Evolutionary conservation across 768 basidiomycete genomes (phyloP), one percentile per base, ranked within the genome.

Genomic region (Tylopilus felleus): DNA sequence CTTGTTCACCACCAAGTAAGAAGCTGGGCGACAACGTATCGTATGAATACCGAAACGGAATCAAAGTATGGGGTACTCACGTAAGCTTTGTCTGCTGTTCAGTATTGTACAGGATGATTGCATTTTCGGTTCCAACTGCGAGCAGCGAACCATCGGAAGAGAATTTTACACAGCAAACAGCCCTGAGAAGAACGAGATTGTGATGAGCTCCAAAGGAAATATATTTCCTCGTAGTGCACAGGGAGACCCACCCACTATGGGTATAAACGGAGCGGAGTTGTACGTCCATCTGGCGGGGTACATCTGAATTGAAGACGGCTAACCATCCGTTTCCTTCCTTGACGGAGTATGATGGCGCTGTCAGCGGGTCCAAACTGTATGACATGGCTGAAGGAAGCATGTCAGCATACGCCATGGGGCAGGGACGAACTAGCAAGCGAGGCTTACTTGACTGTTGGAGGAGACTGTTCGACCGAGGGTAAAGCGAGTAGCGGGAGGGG

Each of bases 221-320:
- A 5, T 5, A 44, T 54, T 40, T 41, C n/a, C 51, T 35, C 23
- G 28, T n/a, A 22, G 52, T 43, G 27, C 8, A 70, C 68, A 57
- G 29, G 8, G 35, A 13, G 12, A 73, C 80, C 36, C 64, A 93
- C 91, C 87, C 90, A 63, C 90, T 88, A 65, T 95, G 93, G 69
- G 82, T 80, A 42, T 93, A 74, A 31, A 84, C 87, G 66, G 92
- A 88, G 42, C 86, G 79, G 49, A 80, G 64, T n/a, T 70, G 69
- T 29, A 82, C 77, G 56, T 83, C 80, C 60, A 82, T 72, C 62
- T 75, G 73, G 60, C 79, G 76, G 12, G 57, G 67, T 17, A 73
- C 74, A 48, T 76, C 74, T 47, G 77, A 74, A 63, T 79, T 81
- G 72, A 80, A 81, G 38, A 80, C 73, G 17, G 76, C 78, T 33